Conservation (phyloP, 2,329 filamentous ascomycete genomes). For the Periconia macrospinosa region DNA sequence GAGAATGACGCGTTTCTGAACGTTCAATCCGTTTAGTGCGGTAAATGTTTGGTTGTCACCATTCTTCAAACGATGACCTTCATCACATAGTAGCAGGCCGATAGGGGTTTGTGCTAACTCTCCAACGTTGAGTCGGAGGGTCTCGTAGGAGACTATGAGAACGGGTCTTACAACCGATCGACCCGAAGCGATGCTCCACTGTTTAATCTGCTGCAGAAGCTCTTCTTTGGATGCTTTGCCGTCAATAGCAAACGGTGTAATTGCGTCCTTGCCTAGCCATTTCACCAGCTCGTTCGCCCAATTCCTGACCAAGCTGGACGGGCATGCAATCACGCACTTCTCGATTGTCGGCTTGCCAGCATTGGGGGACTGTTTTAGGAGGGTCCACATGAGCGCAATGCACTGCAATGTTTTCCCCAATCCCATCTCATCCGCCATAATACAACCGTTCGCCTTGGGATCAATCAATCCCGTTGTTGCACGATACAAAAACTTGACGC, state of each 20-base stretch:
- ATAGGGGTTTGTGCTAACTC: conserved; percentile 89
- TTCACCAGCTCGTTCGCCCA: conserved; percentile 98
- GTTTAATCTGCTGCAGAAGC: conserved; percentile 82
- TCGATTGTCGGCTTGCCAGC: conserved; percentile 93
- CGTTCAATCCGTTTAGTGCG: conserved; percentile 86
- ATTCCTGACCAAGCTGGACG: conserved; percentile 93
- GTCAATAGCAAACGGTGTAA: conserved; percentile 93
- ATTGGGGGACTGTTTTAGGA: conserved; percentile 92
- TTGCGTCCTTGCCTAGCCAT: conserved; percentile 90
- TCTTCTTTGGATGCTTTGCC: conserved; percentile 96
- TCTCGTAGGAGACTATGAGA: conserved; percentile 97
- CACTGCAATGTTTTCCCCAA: conserved; percentile 97
- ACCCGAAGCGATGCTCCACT: conserved; percentile 94
- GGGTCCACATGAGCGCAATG: conserved; percentile 94
- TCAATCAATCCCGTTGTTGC: conserved; percentile 97
- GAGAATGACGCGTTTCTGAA: conserved; percentile 87
- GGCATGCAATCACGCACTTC: conserved; percentile 95
- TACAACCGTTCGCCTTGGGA: conserved; percentile 90
- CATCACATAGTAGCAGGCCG: conserved; percentile 90
- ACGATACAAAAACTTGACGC: conserved; percentile 95
- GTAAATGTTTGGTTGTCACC: conserved; percentile 94
- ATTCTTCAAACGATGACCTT: conserved; percentile 95
- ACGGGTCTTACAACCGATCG: conserved; percentile 87
- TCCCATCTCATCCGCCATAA: conserved; percentile 99
- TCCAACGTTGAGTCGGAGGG: conserved; percentile 84